These are phyloP conservation scores for Acer negundo DNA, from an alignment of 345 rosid species.

Conservation along the genomic window DNA sequence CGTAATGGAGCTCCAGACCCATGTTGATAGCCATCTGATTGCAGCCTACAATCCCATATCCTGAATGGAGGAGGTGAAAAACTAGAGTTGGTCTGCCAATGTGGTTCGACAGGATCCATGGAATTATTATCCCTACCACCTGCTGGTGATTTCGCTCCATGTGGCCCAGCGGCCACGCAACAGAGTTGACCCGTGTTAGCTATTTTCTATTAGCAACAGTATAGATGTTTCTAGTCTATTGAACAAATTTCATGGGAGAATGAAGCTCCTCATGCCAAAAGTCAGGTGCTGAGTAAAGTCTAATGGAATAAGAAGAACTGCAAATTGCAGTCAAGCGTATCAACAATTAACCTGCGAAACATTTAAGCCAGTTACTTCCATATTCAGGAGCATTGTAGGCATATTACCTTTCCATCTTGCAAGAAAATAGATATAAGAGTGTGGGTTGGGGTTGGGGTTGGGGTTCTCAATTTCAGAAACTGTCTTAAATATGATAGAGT, in stretches of 20 bases:
- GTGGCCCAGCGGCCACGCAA: slow-evolving; percentile 99
- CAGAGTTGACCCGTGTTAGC: slow-evolving; percentile 95
- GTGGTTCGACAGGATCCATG: slow-evolving; percentile 46
- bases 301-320: neutral
- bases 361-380: slow-evolving; percentile 18
- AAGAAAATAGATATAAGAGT: neutral
- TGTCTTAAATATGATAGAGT: neutral
- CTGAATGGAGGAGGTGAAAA: slow-evolving; percentile 74
- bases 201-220: slow-evolving; percentile 47
- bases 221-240: slow-evolving; percentile 24
- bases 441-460: no score
- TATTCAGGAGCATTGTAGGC: slow-evolving; percentile 7
- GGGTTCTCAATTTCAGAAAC: neutral
- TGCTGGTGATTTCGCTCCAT: slow-evolving; percentile 56
- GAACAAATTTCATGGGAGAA: slow-evolving; percentile 12
- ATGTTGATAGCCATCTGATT: slow-evolving; percentile 47
- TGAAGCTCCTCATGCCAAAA: slow-evolving; percentile 21
- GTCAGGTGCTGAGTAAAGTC: slow-evolving; percentile 13
- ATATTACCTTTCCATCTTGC: slow-evolving; percentile 5
- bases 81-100: slow-evolving; percentile 80
- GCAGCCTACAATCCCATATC: slow-evolving; percentile 65
- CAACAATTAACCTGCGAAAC: slow-evolving; percentile 12
- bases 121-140: slow-evolving; percentile 43
- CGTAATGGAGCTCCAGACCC: slow-evolving; percentile 40
- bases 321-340: neutral